Evolutionary conservation across 1,139 yeast genomes (phyloP), one percentile per base, ranked within the genome.

Genomic region (Candida freyschussii): DNA sequence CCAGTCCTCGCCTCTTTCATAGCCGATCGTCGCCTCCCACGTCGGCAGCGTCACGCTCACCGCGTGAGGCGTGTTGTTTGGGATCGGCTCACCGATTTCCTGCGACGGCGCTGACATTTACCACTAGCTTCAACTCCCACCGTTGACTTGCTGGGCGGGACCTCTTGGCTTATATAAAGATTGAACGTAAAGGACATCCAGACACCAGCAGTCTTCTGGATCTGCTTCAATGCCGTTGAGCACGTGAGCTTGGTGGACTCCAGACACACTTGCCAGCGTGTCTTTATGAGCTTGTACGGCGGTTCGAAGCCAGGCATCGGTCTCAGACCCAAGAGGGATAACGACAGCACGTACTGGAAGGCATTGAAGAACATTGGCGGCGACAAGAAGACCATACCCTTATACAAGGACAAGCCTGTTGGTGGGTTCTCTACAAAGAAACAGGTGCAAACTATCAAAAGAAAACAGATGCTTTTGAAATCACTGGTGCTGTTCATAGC

Each of bases 11-110:
- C 95, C 95, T 58, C 84, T 93, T 57, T 89, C 96, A 52, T 89
- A 89, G 6, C 86, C 96, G 4, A 89, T 84, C 10, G 84, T 84
- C 22, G 95, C 87, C 33, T 76, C 84, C 96, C 96, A 89, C 0
- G 95, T 83, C 6, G 97, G 97, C 29, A 89, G 67, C 1, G 95
- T 82, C 30, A 89, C 96, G 8, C 95, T 83, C 2, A 89, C 95
- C 0, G 96, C 96, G 57, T 89, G 97, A 6, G 81, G 78, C 1
- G 94, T 80, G 54, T 86, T 80, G 40, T 81, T 78, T 9, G 97
- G 97, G 40, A 91, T 87, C 5, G 95, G 78, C 21, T 72, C 78
- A 7, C 96, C 96, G 17, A 86, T 72, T 37, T 69, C 50, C 34
- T 50, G 53, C 3, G 53, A 49, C 13, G 53, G 52, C 3, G 19